phyloP scores from a whole-genome alignment of 2,329 filamentous ascomycete genomes.

The Botrytis squamosa region DNA sequence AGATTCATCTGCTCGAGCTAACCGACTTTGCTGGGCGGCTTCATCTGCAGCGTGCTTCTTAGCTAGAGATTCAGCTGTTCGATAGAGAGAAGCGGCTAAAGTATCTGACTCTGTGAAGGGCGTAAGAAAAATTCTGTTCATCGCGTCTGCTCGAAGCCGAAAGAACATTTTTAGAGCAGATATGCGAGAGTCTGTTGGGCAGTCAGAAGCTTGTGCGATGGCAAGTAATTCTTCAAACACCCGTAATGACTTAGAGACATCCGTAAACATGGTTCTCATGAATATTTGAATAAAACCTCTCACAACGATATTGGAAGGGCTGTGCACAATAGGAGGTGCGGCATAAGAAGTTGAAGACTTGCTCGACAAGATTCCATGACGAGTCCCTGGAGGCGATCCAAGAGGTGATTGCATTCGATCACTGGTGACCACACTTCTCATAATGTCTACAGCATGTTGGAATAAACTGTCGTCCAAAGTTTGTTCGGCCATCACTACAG shows the following conservation, averaged over 20 bases:
- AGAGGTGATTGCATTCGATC: constrained; percentile 47
- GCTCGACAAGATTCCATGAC: constrained; percentile 30
- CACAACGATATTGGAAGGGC: constrained; percentile 68
- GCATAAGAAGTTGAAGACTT: constrained; percentile 26
- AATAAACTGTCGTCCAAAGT: constrained; percentile 60
- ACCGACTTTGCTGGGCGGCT: constrained; percentile 41
- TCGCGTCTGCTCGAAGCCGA: constrained; percentile 78
- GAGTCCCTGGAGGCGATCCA: constrained; percentile 35
- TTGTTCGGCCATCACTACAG: constrained; percentile 59
- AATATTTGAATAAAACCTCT: constrained; percentile 75
- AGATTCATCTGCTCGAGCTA: constrained; percentile 41
- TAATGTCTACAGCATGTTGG: constrained; percentile 53
- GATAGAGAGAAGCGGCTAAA: constrained; percentile 69
- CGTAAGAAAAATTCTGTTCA: constrained; percentile 71
- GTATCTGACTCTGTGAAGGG: constrained; percentile 69
- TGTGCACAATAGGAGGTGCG: constrained; percentile 39
- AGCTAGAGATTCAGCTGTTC: constrained; percentile 55
- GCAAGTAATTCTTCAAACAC: constrained; percentile 63
- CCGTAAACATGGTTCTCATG: constrained; percentile 66
- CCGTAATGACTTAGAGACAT: constrained; percentile 61
- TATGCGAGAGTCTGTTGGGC: constrained; percentile 67
- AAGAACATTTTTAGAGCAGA: constrained; percentile 77
- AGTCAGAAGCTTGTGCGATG: constrained; percentile 59
- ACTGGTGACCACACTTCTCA: constrained; percentile 51
- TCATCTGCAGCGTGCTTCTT: constrained; percentile 44